Percentiles rank a stretch among this genome's conserved stretches.
phyloP scores from a whole-genome alignment of 345 rosid species.

The Eucalyptus grandis region DNA sequence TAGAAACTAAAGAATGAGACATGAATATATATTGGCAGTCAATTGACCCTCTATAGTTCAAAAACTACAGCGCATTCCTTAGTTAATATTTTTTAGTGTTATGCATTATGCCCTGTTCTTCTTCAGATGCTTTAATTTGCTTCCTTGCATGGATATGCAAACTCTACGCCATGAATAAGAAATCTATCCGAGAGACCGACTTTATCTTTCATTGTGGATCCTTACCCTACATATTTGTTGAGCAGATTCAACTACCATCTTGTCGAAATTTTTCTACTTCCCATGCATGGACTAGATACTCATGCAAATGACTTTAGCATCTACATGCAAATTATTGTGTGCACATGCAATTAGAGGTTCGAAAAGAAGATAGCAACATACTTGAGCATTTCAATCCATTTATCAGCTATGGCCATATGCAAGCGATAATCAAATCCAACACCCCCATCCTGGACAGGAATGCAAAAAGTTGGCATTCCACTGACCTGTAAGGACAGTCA shows the following conservation, averaged over 20 bases:
- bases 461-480: slow-evolving; percentile 94
- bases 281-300: neutral
- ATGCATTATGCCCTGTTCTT: neutral
- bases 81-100: neutral
- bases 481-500: slow-evolving; percentile 50
- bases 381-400: slow-evolving; percentile 96
- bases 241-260: neutral
- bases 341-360: neutral
- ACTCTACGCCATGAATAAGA: neutral
- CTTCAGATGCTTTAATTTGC: neutral
- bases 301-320: neutral
- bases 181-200: neutral
- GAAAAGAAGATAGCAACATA: slow-evolving; percentile 6
- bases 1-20: neutral
- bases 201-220: neutral
- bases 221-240: neutral
- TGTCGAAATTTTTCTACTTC: neutral
- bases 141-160: neutral
- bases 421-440: slow-evolving; percentile 96
- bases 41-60: neutral
- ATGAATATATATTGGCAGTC: neutral
- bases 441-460: slow-evolving; percentile 87
- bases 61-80: neutral
- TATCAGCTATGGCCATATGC: slow-evolving; percentile 96
- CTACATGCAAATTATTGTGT: neutral